Base-by-base conservation (phyloP, 768 basidiomycete species). In the Paxillus involutus region DNA sequence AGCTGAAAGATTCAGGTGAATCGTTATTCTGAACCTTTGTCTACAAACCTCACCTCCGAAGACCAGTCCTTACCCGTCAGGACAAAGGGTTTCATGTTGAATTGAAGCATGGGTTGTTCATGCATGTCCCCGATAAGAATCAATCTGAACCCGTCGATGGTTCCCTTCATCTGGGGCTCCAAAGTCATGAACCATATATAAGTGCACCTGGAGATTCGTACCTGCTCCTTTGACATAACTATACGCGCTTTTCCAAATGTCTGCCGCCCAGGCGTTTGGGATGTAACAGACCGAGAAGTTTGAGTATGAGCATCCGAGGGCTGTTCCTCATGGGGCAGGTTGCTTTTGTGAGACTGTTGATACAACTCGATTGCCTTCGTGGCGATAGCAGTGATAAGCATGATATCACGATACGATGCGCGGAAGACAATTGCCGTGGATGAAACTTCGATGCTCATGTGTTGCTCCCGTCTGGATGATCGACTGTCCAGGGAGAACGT, bases 351-450 rank as follows among this genome's bases (percentile, higher is more conserved):
- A 46, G 73, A 80, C 44, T 33, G 57, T 49, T 73, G 71, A 59
- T 91, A 94, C n/a, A 94, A 76, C 52, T 88, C 86, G 35, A 91
- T 72, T 0, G 94, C 97, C 57, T 88, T 92, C 67, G 93, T 92
- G 61, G 91, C 80, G 57, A 96, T 95, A 4, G 84, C 75, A 44
- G 80, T 85, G 59, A 98, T 98, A 59, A 98, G 80, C 59, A 83
- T 84, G 68, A 98, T 91, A 66, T 99, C 97, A 17, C 92, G 84
- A 64, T 94, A 94, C 0, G 96, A 98, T n/a, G 93, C 93, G 24
- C 97, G 83, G 69, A 99, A 88, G 50, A 98, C 81, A 60, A 99
- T 80, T 2, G 94, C 89, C 56, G 91, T 88, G 24, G 84, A 74
- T 16, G 80, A 76, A n/a, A 94, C 66, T 65, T 97, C 94, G 54